Base-by-base conservation (phyloP, 257 asterid species). In the Penstemon eatonii region DNA sequence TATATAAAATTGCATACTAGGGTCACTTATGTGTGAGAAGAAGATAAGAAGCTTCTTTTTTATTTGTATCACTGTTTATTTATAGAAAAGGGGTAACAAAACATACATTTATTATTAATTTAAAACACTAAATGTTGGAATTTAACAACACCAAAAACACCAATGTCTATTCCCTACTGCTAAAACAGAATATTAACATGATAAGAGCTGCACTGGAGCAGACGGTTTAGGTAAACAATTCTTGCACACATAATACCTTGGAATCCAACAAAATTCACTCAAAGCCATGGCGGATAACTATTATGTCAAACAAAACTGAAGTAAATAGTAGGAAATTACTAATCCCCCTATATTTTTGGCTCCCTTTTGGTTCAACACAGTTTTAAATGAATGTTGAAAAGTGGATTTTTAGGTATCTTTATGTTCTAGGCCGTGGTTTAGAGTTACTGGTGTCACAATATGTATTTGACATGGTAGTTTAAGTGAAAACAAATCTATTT, bases 291-390 rank as follows among this genome's bases (percentile, higher is more conserved):
- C 18, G 42, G 12, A 59, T 36, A 56, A 49, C 12, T 41, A 43
- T 11, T 49, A 15, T 65, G 25, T 65, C 68, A 52, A 39, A 7
- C 6, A 53, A 45, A 63, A 37, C 49, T 44, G 58, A 33, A 62
- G 67, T 47, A 50, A 18, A 36, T 9, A 3, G 39, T 7, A 45
- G 58, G 58, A 33, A 44, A 25, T 25, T 25, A 25, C 33, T 25
- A 25, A 25, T 25, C 33, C 33, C 33, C 33, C 33, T 25, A 25
- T 25, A 25, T 25, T 25, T 25, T 25, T 25, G 33, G 33, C 33
- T 25, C 33, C 33, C 33, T 25, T 25, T 25, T 25, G 33, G 33
- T 25, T 25, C 33, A 25, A 25, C 33, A 25, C 33, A 25, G 33
- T 25, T 25, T 25, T 25, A 25, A 25, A 25, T 25, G 33, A 25